Evolutionary conservation across 1,284 basidiomycete genomes (phyloP), one percentile per base, ranked within the genome.

Genomic region (Cutaneotrichosporon sp.): DNA sequence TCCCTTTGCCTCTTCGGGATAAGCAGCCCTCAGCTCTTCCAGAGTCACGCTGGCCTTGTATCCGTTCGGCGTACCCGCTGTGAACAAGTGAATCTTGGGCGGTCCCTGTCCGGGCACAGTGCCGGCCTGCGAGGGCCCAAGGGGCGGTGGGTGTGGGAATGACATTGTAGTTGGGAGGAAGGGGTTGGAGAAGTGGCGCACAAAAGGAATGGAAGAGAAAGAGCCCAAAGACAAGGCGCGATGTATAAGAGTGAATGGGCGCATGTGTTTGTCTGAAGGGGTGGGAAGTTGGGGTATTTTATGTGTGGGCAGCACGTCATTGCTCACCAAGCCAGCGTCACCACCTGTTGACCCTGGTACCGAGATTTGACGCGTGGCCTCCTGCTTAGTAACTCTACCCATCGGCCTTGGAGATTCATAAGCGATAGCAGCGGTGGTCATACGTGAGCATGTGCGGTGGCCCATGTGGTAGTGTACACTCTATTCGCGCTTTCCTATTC

Each of bases 11-110:
- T 52, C 46, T 36, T 72, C 67, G 16, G 81, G 80, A 71, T 90
- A 88, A 32, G 83, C 80, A 16, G 82, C 83, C 70, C 86, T 87
- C 68, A 91, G 83, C 73, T 90, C 90, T 73, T 90, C 89, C 49
- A 90, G 84, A 52, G 86, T 77, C 70, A 87, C 81, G 11, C 85
- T 84, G n/a, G 74, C 83, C 72, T 87, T 87, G 74, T 83, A 74
- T n/a, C 90, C 78, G 68, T 78, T 91, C 18, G 90, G 89, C 0
- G 89, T 90, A 21, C 76, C 66, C 3, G 74, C 81, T 9, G 86
- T 88, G 81, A 89, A 90, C 42, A 91, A 82, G 61, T 87, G 68
- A 70, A 90, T 81, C 62, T 77, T 76, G 55, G 76, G 58, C 5
- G 65, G 49, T 50, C 67, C 63, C 65, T 69, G 64, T 57, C 57